phyloP scores from a whole-genome alignment of 768 basidiomycete species.

The Krasilnikovozyma curviuscula region DNA sequence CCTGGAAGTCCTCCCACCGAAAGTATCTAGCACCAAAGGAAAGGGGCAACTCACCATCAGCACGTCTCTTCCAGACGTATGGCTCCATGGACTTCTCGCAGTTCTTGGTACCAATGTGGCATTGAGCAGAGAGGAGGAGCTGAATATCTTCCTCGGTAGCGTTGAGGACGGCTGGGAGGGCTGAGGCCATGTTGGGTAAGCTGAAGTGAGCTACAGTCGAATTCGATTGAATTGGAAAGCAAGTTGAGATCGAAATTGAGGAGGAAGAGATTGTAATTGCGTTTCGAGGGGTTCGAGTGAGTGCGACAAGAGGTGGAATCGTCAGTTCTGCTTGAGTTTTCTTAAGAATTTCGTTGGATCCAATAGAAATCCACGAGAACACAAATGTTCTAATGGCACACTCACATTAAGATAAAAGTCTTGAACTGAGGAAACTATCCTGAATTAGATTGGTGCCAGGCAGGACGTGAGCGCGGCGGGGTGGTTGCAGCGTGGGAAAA shows the following conservation, averaged over 20 bases:
- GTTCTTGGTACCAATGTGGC: slow-evolving; percentile 90
- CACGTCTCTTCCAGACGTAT: slow-evolving; percentile 91
- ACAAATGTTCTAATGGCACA: too few relatives aligned
- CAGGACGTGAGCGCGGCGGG: too few relatives aligned
- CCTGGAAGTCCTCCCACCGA: background rate
- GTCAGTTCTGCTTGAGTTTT: too few relatives aligned
- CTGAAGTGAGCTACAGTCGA: background rate
- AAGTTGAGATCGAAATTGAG: background rate
- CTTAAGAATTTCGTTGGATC: too few relatives aligned
- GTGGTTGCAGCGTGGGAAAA: too few relatives aligned
- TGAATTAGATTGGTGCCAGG: too few relatives aligned
- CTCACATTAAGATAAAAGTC: too few relatives aligned
- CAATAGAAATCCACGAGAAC: too few relatives aligned
- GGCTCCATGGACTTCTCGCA: slow-evolving; percentile 98
- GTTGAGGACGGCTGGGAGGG: slow-evolving; percentile 68
- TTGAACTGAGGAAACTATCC: too few relatives aligned
- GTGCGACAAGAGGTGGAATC: too few relatives aligned
- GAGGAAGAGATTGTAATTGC: background rate
- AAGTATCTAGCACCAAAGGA: background rate
- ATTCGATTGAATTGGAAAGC: background rate
- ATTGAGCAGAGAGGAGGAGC: slow-evolving; percentile 82
- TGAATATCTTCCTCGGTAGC: slow-evolving; percentile 97
- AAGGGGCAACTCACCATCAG: slow-evolving; percentile 52
- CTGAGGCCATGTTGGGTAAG: slow-evolving; percentile 10
- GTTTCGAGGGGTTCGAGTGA: too few relatives aligned